phyloP scores from a whole-genome alignment of 306 rosid species.

The Myrica gale region DNA sequence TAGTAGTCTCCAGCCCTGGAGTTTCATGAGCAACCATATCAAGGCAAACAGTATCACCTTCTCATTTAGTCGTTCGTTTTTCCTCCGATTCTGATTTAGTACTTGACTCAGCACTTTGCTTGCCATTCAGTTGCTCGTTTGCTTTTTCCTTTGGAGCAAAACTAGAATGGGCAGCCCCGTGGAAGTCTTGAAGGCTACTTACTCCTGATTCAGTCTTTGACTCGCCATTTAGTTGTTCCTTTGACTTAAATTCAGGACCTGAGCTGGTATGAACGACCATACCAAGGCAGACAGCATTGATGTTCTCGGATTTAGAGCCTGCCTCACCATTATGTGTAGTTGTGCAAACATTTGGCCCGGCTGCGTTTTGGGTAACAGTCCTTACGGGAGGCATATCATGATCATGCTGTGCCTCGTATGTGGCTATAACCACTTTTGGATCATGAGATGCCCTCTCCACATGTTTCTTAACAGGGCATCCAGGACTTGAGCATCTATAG shows the following conservation, averaged over 20 bases:
- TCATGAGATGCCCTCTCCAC: slow-evolving; percentile 82
- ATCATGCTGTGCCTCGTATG: slow-evolving; percentile 82
- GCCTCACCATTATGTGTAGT: slow-evolving; percentile 26
- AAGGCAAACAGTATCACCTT: slow-evolving; percentile 21
- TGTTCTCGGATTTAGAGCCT: slow-evolving; percentile 35
- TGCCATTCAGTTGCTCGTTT: slow-evolving; percentile 30
- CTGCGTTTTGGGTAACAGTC: slow-evolving; percentile 44
- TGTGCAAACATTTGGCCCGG: slow-evolving; percentile 31
- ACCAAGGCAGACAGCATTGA: slow-evolving; percentile 19
- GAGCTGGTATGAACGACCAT: slow-evolving; percentile 27
- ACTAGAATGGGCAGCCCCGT: slow-evolving; percentile 17
- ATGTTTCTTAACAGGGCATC: slow-evolving; percentile 88
- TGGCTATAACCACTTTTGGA: slow-evolving; percentile 60
- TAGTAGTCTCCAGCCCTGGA: slow-evolving; percentile 28
- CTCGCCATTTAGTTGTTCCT: slow-evolving; percentile 34
- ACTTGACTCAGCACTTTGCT: slow-evolving; percentile 29
- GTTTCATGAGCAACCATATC: slow-evolving; percentile 29
- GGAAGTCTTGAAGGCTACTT: slow-evolving; percentile 20
- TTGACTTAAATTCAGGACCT: slow-evolving; percentile 25
- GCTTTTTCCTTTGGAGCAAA: slow-evolving; percentile 22
- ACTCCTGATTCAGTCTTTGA: slow-evolving; percentile 32
- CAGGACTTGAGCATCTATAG: slow-evolving; percentile 81
- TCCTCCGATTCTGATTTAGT: slow-evolving; percentile 17
- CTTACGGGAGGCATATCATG: slow-evolving; percentile 61
- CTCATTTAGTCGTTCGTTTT: background rate